Conservation (phyloP, 1,284 basidiomycete species). For the Apiotrichum sp. region DNA sequence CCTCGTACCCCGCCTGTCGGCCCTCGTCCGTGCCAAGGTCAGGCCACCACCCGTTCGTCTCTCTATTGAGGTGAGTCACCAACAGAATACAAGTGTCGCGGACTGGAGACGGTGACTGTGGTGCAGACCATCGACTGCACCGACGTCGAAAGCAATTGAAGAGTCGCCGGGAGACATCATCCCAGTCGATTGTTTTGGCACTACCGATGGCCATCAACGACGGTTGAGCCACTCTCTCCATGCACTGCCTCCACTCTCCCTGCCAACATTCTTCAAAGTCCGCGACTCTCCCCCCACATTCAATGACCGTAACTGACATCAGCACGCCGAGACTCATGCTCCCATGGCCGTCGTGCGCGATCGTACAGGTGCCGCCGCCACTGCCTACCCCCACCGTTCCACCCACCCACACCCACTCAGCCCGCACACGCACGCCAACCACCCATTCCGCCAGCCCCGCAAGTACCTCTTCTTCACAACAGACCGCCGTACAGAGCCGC, state of each 20-base stretch:
- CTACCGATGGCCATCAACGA: no score
- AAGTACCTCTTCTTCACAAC: not conserved
- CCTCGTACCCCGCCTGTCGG: slow-evolving; percentile 15
- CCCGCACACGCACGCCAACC: not conserved
- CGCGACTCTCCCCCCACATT: not conserved
- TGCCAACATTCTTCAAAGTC: no score
- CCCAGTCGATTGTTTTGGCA: no score
- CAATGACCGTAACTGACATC: not conserved
- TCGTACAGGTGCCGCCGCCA: not conserved
- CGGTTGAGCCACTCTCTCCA: no score
- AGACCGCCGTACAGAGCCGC: not conserved
- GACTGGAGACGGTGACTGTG: not conserved
- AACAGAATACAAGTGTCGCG: not conserved
- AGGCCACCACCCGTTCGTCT: not conserved
- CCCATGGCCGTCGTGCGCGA: not conserved
- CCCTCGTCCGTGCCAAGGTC: slow-evolving; percentile 2
- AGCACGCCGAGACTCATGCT: slow-evolving; percentile 9
- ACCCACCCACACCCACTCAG: slow-evolving; percentile 2
- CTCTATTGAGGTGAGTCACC: slow-evolving; percentile 6
- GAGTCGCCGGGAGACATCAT: no score
- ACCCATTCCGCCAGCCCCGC: slow-evolving; percentile 1
- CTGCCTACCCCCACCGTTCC: not conserved
- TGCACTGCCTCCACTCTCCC: not conserved
- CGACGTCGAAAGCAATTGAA: no score
- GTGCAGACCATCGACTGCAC: no score